These are phyloP conservation scores for Alternaria atra DNA, from an alignment of 2,329 filamentous ascomycete genomes.

Conservation along the genomic window DNA sequence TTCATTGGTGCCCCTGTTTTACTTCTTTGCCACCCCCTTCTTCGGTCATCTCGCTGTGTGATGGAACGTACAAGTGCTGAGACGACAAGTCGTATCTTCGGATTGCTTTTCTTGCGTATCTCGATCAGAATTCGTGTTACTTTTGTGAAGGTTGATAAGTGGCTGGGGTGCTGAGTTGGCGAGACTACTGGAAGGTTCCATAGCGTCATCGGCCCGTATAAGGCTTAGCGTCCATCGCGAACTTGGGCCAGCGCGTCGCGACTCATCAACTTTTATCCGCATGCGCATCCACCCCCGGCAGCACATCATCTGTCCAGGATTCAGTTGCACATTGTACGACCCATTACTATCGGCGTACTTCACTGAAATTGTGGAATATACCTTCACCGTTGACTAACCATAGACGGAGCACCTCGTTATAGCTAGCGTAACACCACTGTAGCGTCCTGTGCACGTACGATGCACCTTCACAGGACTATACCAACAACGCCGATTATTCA, in stretches of 20 bases:
- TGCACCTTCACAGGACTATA: constrained; percentile 31
- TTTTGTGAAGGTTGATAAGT: constrained; percentile 1
- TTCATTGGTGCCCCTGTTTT: constrained; percentile 6
- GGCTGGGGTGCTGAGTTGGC: constrained; percentile 11
- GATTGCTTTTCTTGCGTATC: not conserved
- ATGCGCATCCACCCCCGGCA: constrained; percentile 26
- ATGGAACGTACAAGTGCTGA: not conserved
- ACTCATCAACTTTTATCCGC: constrained; percentile 19
- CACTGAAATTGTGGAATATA: constrained; percentile 5
- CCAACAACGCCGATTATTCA: constrained; percentile 24
- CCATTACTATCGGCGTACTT: constrained; percentile 25
- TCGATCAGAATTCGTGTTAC: not conserved
- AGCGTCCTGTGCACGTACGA: constrained; percentile 37
- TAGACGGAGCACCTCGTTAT: constrained; percentile 16
- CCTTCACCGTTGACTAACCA: constrained; percentile 6
- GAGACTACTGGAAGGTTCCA: constrained; percentile 33
- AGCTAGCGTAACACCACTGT: constrained; percentile 30
- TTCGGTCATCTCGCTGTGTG: not conserved
- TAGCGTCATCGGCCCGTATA: constrained; percentile 21
- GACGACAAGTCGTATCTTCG: not conserved
- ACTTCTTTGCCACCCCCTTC: constrained; percentile 15
- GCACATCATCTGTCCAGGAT: constrained; percentile 20
- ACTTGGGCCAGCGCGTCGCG: constrained; percentile 22
- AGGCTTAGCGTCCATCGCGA: constrained; percentile 17
- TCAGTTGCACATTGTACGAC: not conserved